These are phyloP conservation scores for Hemileccinum impolitum DNA, from an alignment of 768 basidiomycete species.

Conservation along the genomic window DNA sequence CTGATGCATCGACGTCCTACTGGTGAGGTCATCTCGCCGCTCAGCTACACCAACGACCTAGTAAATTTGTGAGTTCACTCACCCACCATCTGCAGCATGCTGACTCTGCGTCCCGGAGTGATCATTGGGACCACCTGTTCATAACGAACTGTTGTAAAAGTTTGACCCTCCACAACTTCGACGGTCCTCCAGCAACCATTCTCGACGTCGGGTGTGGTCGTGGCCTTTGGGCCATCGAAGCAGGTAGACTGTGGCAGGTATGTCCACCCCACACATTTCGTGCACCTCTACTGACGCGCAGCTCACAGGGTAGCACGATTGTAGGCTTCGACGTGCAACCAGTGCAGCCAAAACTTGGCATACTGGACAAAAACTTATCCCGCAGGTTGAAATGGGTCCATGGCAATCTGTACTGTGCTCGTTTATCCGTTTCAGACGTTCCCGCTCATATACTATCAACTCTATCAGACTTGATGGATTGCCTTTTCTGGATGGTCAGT, in stretches of 20 bases:
- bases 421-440: not conserved
- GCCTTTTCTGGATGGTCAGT: constrained; percentile 54
- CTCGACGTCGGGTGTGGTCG: constrained; percentile 73
- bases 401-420: constrained; percentile 55
- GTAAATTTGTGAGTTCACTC: constrained; percentile 49
- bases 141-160: constrained; percentile 45
- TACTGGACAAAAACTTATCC: constrained; percentile 40
- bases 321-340: constrained; percentile 57
- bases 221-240: constrained; percentile 69
- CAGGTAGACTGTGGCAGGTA: constrained; percentile 65
- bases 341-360: constrained; percentile 48
- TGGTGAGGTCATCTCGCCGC: constrained; percentile 56
- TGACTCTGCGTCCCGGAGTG: constrained; percentile 37
- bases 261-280: constrained; percentile 14
- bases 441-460: constrained; percentile 8
- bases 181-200: constrained; percentile 45
- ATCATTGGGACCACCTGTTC: constrained; percentile 73
- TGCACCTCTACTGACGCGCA: not conserved
- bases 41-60: constrained; percentile 45
- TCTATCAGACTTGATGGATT: constrained; percentile 56
- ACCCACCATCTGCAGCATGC: not conserved
- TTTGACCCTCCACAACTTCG: constrained; percentile 54
- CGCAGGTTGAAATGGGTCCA: constrained; percentile 62
- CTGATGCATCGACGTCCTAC: constrained; percentile 40
- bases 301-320: constrained; percentile 46